Conservation (phyloP, 2,329 filamentous ascomycete genomes). For the Cucurbitaria berberidis region DNA sequence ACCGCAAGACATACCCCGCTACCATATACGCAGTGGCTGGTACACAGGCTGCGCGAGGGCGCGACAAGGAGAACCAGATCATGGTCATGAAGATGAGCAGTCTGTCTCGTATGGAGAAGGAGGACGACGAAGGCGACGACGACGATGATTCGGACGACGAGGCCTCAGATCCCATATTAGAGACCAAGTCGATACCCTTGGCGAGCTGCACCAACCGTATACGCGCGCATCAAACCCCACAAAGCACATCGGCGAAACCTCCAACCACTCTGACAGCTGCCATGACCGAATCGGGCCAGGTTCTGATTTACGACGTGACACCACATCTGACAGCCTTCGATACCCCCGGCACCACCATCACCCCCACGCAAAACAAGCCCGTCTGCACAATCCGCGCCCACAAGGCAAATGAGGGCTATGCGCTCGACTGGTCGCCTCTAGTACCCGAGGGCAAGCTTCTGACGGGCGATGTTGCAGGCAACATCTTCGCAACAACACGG, state of each 20-base stretch:
- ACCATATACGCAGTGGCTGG: constrained; percentile 95
- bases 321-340: constrained; percentile 90
- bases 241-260: constrained; percentile 71
- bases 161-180: constrained; percentile 83
- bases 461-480: constrained; percentile 88
- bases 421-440: constrained; percentile 92
- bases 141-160: constrained; percentile 73
- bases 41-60: constrained; percentile 81
- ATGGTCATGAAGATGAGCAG: constrained; percentile 97
- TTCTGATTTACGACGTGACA: constrained; percentile 93
- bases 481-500: constrained; percentile 86
- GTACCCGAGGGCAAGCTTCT: constrained; percentile 82
- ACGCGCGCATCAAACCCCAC: constrained; percentile 80
- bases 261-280: constrained; percentile 84
- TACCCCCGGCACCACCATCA: constrained; percentile 79
- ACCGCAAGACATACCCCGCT: constrained; percentile 90
- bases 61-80: constrained; percentile 85
- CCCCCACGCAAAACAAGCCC: constrained; percentile 85
- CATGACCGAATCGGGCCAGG: constrained; percentile 87
- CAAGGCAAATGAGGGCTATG: constrained; percentile 87
- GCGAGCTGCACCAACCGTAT: constrained; percentile 92
- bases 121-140: constrained; percentile 71
- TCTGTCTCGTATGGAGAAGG: constrained; percentile 84
- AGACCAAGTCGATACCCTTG: constrained; percentile 87
- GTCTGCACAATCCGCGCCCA: constrained; percentile 87